Conservation (phyloP, 2,329 filamentous ascomycete genomes). For the Penicillium olsonii region DNA sequence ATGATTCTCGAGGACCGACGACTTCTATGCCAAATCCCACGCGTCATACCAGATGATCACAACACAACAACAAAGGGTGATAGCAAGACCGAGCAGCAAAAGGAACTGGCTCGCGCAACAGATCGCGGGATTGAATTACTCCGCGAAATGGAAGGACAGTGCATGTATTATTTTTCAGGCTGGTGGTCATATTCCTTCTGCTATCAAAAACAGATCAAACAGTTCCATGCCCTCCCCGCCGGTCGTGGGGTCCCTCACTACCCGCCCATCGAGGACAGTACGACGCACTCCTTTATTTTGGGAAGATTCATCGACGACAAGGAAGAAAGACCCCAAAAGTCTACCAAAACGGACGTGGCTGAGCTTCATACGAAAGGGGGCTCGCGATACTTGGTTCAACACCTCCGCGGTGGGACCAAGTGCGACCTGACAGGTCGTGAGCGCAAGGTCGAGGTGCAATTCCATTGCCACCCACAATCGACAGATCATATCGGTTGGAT, state of each 20-base stretch:
- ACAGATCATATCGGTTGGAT: slow-evolving; percentile 84
- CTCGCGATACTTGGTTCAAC: slow-evolving; percentile 82
- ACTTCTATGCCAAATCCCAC: slow-evolving; percentile 83
- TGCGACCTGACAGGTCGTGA: slow-evolving; percentile 84
- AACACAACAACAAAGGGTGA: slow-evolving; percentile 63
- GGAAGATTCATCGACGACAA: slow-evolving; percentile 56
- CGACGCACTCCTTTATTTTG: slow-evolving; percentile 74
- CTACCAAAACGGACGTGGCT: slow-evolving; percentile 48
- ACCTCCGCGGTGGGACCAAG: slow-evolving; percentile 73
- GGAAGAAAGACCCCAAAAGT: slow-evolving; percentile 33
- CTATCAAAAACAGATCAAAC: slow-evolving; percentile 81
- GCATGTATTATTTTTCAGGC: slow-evolving; percentile 79
- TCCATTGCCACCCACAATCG: slow-evolving; percentile 75
- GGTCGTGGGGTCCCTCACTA: slow-evolving; percentile 66
- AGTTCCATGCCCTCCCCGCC: slow-evolving; percentile 81
- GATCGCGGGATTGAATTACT: slow-evolving; percentile 79
- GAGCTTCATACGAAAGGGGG: slow-evolving; percentile 80
- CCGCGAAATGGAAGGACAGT: slow-evolving; percentile 72
- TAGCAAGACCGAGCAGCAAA: slow-evolving; percentile 69
- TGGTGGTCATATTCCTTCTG: slow-evolving; percentile 99
- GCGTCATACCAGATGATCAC: slow-evolving; percentile 63
- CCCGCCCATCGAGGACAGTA: slow-evolving; percentile 75
- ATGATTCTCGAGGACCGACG: slow-evolving; percentile 69
- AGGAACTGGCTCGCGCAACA: slow-evolving; percentile 75
- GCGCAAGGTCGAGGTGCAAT: slow-evolving; percentile 78